Percentiles rank a stretch among this genome's conserved stretches.
Conservation (phyloP, 129 eudicot species). For the Escallonia herrerae region DNA sequence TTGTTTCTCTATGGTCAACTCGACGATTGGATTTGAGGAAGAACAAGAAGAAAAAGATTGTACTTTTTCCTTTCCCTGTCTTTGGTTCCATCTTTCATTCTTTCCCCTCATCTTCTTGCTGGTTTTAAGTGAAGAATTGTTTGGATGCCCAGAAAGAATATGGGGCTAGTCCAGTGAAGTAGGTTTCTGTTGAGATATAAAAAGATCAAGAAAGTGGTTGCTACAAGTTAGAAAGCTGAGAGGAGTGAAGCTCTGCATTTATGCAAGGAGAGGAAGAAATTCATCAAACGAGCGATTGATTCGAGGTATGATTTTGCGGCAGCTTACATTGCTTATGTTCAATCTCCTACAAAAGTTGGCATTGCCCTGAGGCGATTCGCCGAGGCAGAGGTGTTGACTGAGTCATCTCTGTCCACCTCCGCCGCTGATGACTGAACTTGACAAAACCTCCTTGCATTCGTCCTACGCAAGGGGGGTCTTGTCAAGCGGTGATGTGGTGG, state of each 20-base stretch:
- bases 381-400: slow-evolving; percentile 68
- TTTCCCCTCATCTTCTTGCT: background rate
- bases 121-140: background rate
- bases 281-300: slow-evolving; percentile 75
- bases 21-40: slow-evolving; percentile 1
- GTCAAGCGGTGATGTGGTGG: too few relatives aligned
- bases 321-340: slow-evolving; percentile 77
- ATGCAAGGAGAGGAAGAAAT: slow-evolving; percentile 75
- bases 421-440: slow-evolving; percentile 10
- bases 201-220: slow-evolving; percentile 43
- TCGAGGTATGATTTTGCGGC: slow-evolving; percentile 86
- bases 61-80: background rate
- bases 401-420: slow-evolving; percentile 30
- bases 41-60: background rate
- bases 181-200: background rate
- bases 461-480: too few relatives aligned
- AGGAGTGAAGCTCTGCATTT: slow-evolving; percentile 64
- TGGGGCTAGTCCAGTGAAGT: background rate
- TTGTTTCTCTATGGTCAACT: background rate
- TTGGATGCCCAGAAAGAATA: background rate
- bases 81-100: background rate
- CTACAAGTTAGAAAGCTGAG: slow-evolving; percentile 61
- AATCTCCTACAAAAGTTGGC: slow-evolving; percentile 62
- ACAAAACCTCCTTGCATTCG: too few relatives aligned
- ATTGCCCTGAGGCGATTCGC: slow-evolving; percentile 68